These are phyloP conservation scores for Bretschneidera sinensis DNA, from an alignment of 345 rosid species.

Conservation along the genomic window DNA sequence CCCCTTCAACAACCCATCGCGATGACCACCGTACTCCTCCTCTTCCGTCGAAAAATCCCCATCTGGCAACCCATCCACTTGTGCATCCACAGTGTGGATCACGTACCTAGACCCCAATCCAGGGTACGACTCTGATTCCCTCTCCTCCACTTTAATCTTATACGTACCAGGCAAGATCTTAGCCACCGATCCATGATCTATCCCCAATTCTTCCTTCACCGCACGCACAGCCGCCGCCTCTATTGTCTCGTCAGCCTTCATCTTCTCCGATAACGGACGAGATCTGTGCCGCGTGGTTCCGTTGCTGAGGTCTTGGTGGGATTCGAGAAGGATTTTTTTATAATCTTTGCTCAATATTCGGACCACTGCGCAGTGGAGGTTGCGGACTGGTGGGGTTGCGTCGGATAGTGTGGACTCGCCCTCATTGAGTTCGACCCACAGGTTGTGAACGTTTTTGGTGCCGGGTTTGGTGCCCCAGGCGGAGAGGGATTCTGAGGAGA, in stretches of 20 bases:
- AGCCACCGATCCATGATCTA: background rate
- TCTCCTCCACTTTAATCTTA: slow-evolving; percentile 6
- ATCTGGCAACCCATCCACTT: slow-evolving; percentile 9
- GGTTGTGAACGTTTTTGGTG: too few species aligned
- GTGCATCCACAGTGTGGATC: slow-evolving; percentile 14
- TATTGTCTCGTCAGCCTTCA: slow-evolving; percentile 5
- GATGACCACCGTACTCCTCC: slow-evolving; percentile 1
- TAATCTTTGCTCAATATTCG: background rate
- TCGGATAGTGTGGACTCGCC: too few species aligned
- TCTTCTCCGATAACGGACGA: slow-evolving; percentile 1
- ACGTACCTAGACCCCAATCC: slow-evolving; percentile 1
- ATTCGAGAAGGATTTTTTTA: background rate
- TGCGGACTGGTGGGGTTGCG: too few species aligned
- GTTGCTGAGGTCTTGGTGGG: background rate
- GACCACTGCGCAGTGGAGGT: background rate
- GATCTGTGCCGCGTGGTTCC: background rate
- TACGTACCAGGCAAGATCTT: slow-evolving; percentile 4
- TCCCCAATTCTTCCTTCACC: slow-evolving; percentile 2
- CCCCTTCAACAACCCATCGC: background rate
- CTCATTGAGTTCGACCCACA: too few species aligned
- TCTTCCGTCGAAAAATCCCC: slow-evolving; percentile 7
- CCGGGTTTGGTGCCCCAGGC: too few species aligned
- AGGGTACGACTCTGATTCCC: slow-evolving; percentile 6
- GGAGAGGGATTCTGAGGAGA: too few species aligned
- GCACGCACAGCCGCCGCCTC: slow-evolving; percentile 10